Evolutionary conservation across 331 rosid genomes (phyloP), one percentile per base, ranked within the genome.

Genomic region (Malus hybrid): DNA sequence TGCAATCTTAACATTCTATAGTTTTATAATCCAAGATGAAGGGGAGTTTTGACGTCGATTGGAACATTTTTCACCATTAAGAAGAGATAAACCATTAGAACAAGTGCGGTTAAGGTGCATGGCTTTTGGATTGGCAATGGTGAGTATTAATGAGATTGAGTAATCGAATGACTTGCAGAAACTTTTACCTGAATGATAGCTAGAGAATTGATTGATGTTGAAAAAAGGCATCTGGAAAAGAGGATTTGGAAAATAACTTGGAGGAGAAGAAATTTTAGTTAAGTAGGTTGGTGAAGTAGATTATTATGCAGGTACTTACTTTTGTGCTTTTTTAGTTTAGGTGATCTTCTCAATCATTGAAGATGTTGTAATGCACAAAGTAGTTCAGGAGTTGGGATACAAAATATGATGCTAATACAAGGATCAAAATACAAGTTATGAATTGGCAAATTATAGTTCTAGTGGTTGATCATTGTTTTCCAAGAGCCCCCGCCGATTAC

Each of bases 281-380:
- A 22, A 72, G 36, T 33, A 7, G 56, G 68, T 72, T 22, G 76
- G 67, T 72, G 39, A 7, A 56, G 75, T 32, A 61, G 32, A 27
- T 61, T 61, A 61, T 61, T 61, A 39, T 10, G 33, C 36, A 61
- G 20, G 68, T 39, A 6, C 28, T 5, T 6, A 36, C 29, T 22
- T 73, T 73, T 73, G 56, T 39, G 76, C 54, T 60, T 72, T 72
- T 20, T 34, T 31, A 14, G 11, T 72, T 39, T 39, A 10, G 69
- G 68, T 60, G 28, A 24, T 72, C 42, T 60, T 72, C 68, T 50
- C 67, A 7, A 72, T 39, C 67, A n/a, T 22, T 72, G 19, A 72
- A 24, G 59, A 57, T 24, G 46, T 36, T 36, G 42, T 36, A 36
- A 36, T 36, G 42, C 42, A 36, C 42, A 36, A 36, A 1, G 56